Conservation (phyloP, 768 basidiomycete genomes). For the Tylopilus subfusipes region DNA sequence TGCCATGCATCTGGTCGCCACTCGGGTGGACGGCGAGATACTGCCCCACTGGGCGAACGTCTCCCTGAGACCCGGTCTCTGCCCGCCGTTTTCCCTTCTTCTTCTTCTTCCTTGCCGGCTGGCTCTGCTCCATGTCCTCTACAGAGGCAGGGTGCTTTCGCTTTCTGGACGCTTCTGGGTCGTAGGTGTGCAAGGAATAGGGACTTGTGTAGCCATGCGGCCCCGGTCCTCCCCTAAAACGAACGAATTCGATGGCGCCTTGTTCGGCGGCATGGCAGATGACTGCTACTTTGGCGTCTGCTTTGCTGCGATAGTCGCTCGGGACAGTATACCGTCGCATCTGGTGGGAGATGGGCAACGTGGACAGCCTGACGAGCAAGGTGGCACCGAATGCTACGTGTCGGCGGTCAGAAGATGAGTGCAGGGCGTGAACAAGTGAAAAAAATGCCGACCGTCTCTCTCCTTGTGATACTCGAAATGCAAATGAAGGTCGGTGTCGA, state of each 20-base stretch:
- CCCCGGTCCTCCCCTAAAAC: conserved; percentile 44
- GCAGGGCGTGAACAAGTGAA: not conserved
- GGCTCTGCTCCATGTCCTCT: conserved; percentile 16
- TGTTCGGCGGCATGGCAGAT: conserved; percentile 48
- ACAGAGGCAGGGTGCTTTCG: conserved; percentile 33
- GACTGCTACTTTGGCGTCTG: conserved; percentile 61
- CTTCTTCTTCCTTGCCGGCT: conserved; percentile 24
- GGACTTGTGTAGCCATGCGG: conserved; percentile 42
- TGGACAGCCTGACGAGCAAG: conserved; percentile 41
- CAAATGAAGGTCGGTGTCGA: conserved; percentile 37
- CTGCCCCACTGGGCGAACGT: not conserved
- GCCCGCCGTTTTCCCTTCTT: conserved; percentile 29
- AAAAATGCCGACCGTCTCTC: conserved; percentile 45
- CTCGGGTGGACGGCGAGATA: not conserved
- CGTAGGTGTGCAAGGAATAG: conserved; percentile 28
- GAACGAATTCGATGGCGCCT: conserved; percentile 58
- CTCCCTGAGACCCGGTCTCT: conserved; percentile 13
- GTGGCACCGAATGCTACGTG: conserved; percentile 53
- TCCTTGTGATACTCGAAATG: conserved; percentile 42
- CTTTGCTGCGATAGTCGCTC: conserved; percentile 51
- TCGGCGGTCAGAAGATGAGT: not conserved
- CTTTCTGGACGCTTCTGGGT: conserved; percentile 31
- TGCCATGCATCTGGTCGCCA: conserved; percentile 16
- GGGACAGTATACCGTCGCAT: conserved; percentile 44
- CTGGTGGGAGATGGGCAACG: conserved; percentile 31